Base-by-base conservation (phyloP, 1,139 yeast species). In the Pichia sp. region DNA sequence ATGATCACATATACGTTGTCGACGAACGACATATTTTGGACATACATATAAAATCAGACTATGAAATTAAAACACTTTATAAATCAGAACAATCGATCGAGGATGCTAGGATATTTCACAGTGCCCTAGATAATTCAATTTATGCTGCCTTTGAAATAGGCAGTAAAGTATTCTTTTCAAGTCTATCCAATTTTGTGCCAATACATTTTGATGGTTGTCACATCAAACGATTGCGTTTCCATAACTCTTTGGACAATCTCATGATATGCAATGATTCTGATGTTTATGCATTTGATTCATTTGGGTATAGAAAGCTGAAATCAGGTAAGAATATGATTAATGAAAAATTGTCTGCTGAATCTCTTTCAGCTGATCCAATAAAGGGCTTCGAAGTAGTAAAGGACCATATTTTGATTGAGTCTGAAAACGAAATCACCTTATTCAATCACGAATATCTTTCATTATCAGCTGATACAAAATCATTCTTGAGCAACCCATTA, bases 391-490 rank as follows among this genome's bases (percentile, higher is more conserved):
- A 55, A 38, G 16, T 52, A 1, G 20, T 57, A 33, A 45, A 46
- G n/a, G 46, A 53, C 8, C 40, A 50, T 33, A 46, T 52, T 31
- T 14, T 56, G 12, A 48, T 51, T 8, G 31, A 27, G 8, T 47
- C 55, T 2, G 34, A 46, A 4, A 16, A 48, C 10, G n/a, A 29
- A 0, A 30, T 56, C 1, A 47, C 43, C 50, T 17, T 56, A n/a
- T 49, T 52, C 43, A 49, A 54, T 24, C 12, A 43, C 10, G n/a
- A 48, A 68, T 63, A 31, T 55, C 48, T 14, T 63, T 58, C 31
- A 5, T 6, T 52, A 9, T 20, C 34, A 6, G 55, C 56, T 10
- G n/a, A 50, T 4, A 14, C 17, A 6, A 51, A 41, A 50, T 43
- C 54, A 57, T 20, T 59, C 55, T 48, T 61, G 46, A 58, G 60